These are phyloP conservation scores for Linum usitatissimum DNA, from an alignment of 345 rosid genomes.

Conservation along the genomic window DNA sequence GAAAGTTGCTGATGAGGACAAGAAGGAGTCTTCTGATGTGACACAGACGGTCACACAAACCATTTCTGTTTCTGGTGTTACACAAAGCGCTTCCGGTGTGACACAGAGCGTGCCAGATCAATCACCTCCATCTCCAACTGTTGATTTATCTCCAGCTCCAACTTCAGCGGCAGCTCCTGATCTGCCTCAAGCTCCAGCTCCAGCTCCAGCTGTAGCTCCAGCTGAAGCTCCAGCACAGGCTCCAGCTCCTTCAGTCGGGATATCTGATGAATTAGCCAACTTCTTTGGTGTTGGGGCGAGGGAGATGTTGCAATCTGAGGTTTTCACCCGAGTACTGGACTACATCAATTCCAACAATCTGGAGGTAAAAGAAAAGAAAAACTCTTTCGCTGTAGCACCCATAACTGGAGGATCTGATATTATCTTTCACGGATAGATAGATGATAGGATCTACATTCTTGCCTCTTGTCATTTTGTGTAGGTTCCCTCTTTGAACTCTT, in stretches of 20 bases:
- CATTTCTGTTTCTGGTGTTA: too few species aligned
- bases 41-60: not conserved
- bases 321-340: conserved; percentile 23
- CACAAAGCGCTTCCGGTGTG: too few species aligned
- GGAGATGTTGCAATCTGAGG: conserved; percentile 27
- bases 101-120: too few species aligned
- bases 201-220: not conserved
- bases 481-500: too few species aligned
- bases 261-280: conserved; percentile 29
- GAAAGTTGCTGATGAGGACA: conserved; percentile 15
- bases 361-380: conserved; percentile 15
- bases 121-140: too few species aligned
- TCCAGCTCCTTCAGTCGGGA: conserved; percentile 15
- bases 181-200: not conserved
- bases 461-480: too few species aligned
- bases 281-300: conserved; percentile 24
- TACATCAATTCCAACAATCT: conserved; percentile 25
- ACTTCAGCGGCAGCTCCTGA: not conserved
- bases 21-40: not conserved
- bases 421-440: too few species aligned
- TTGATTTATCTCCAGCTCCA: not conserved
- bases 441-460: too few species aligned
- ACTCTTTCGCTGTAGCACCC: not conserved
- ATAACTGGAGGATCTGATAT: too few species aligned
- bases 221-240: not conserved